Percentiles rank a stretch among this genome's conserved stretches.
Conservation (phyloP, 1,284 basidiomycete genomes). For the Moniliella sp. region DNA sequence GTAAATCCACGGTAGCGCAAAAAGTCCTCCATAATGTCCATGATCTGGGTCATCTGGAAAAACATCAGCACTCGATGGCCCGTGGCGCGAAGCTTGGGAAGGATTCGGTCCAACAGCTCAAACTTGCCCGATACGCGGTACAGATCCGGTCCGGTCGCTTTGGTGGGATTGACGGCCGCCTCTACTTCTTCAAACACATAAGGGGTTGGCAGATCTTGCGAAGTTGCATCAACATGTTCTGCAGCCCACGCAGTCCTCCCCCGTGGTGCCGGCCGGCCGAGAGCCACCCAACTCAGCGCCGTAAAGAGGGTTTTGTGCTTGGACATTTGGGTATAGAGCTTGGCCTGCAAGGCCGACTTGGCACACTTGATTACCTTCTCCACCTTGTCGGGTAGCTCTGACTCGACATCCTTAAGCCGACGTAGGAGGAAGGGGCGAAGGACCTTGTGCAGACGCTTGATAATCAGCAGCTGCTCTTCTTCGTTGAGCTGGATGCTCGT, state of each 20-base stretch:
- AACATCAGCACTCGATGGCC: conserved; percentile 91
- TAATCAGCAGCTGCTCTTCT: conserved; percentile 94
- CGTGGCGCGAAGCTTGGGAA: conserved; percentile 80
- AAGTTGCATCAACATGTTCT: conserved; percentile 25
- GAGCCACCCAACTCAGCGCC: conserved; percentile 23
- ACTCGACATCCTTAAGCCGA: conserved; percentile 90
- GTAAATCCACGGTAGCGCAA: conserved; percentile 71
- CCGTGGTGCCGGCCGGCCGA: conserved; percentile 15
- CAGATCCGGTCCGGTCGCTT: conserved; percentile 55
- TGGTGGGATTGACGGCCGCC: conserved; percentile 62
- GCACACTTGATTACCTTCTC: conserved; percentile 96
- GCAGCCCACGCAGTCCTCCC: conserved; percentile 16
- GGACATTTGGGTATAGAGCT: conserved; percentile 94
- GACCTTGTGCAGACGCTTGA: conserved; percentile 93
- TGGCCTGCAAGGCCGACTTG: conserved; percentile 81
- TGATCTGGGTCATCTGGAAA: conserved; percentile 99
- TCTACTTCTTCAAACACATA: conserved; percentile 85
- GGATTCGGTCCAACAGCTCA: conserved; percentile 71
- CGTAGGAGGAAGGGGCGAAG: conserved; percentile 86
- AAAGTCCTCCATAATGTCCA: conserved; percentile 99
- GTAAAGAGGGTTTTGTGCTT: conserved; percentile 64
- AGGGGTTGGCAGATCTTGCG: conserved; percentile 28
- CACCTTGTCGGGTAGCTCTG: conserved; percentile 90
- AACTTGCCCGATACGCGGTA: conserved; percentile 78
- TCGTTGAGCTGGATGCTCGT: conserved; percentile 90